A percentile compares a stretch with the other conserved stretches of the same genome.
phyloP scores from a whole-genome alignment of 1,139 yeast genomes.

The Spencermartinsiella ligniputridi region DNA sequence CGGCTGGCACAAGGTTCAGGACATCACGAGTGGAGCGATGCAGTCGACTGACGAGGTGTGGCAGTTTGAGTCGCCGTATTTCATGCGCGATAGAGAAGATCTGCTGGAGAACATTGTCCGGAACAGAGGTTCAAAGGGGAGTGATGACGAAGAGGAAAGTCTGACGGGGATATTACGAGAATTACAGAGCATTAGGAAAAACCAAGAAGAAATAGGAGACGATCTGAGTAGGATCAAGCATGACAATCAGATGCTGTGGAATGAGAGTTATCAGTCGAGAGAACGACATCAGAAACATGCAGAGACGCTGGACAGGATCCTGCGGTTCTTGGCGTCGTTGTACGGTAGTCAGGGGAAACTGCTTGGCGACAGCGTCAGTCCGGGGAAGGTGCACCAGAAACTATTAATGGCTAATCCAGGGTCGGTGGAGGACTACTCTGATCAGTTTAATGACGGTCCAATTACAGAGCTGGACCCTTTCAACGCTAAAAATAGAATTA shows the following conservation, averaged over 20 bases:
- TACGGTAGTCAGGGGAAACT: conserved; percentile 55
- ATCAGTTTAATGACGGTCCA: background rate
- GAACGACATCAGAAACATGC: conserved; percentile 84
- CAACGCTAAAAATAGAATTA: background rate
- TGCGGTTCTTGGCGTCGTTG: conserved; percentile 79
- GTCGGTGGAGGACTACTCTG: background rate
- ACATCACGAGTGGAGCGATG: conserved; percentile 63
- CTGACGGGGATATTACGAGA: conserved; percentile 60
- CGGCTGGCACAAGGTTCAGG: conserved; percentile 96
- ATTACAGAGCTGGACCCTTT: background rate
- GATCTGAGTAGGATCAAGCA: conserved; percentile 76
- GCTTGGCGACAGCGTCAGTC: conserved; percentile 26
- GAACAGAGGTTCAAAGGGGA: conserved; percentile 42
- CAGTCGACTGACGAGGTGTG: conserved; percentile 51
- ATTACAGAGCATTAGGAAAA: conserved; percentile 67
- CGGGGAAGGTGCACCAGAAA: conserved; percentile 6
- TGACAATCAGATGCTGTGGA: conserved; percentile 90
- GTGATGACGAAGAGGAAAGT: conserved; percentile 48
- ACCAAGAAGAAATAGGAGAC: conserved; percentile 76
- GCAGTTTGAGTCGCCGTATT: conserved; percentile 83
- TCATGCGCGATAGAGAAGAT: conserved; percentile 65
- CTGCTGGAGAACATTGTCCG: conserved; percentile 65
- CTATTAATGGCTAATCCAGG: conserved; percentile 12
- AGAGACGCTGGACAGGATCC: conserved; percentile 80
- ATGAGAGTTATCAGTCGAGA: conserved; percentile 74